Evolutionary conservation across 768 basidiomycete genomes (phyloP), one percentile per base, ranked within the genome.

Genomic region (Holtermannia corniformis): DNA sequence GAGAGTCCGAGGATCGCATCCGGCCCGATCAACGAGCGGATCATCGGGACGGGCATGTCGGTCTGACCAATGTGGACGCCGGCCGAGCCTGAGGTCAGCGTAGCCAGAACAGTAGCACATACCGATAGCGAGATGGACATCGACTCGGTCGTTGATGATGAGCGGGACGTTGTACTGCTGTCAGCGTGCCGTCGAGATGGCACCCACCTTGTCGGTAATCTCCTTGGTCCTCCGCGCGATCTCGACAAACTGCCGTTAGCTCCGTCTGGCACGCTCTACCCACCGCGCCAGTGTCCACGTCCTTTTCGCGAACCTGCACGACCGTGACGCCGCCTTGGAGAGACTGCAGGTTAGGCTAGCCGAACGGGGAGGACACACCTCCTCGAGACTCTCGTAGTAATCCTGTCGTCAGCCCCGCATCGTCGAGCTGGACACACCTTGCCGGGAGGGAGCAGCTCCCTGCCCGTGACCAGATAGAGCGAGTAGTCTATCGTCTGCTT

Each of bases 41-140:
- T 89, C 41, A 80, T 66, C 41, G 76, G 64, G 11, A 86, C 76
- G 2, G 85, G 80, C 79, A 88, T 86, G 68, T 93, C 91, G 0
- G 80, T 78, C 73, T 95, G 92, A 4, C 92, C 92, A 42, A 95
- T 75, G 67, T 96, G 92, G 11, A 93, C 82, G 14, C 91, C 90
- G 43, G 80, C 79, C 3, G 67, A 58, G 14, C 63, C 62, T 66
- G 48, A 24, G 22, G 25, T 51, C 5, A 49, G 54, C 3, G 50
- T 28, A 4, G 45, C 41, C 5, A 48, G 46, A 5, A 49, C 42
- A 23, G n/a, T 27, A 4, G 22, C 22, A 57, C 58, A 84, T 83
- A 42, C 80, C 75, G 20, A 87, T 74, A 5, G 87, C 86, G 20
- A 91, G 76, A 7, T 86, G 87, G 21, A 96, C 81, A 62, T 95